Percentiles rank a stretch among this genome's conserved stretches.
Conservation (phyloP, 2,329 filamentous ascomycete genomes). For the Aspergillus thermomutatus region DNA sequence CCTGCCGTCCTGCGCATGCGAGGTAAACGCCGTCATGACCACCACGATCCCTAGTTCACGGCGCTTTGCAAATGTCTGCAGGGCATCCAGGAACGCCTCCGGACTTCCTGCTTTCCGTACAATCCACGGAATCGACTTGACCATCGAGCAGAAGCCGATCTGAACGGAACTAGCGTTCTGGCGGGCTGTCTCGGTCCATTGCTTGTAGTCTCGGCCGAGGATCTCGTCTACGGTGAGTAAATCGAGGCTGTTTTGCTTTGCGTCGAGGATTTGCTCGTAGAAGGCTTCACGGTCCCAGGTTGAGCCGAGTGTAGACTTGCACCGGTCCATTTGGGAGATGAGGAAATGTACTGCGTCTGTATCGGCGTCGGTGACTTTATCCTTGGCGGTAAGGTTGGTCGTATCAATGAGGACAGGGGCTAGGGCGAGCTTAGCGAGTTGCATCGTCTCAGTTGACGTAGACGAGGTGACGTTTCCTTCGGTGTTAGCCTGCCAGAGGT, state of each 20-base stretch:
- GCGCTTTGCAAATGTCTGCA: constrained; percentile 46
- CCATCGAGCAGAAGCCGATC: constrained; percentile 58
- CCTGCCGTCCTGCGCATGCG: constrained; percentile 25
- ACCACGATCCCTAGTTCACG: constrained; percentile 52
- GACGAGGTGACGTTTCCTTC: neutral
- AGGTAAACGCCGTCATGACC: constrained; percentile 58
- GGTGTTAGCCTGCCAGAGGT: constrained; percentile 39
- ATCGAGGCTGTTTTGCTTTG: constrained; percentile 55
- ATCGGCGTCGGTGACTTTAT: constrained; percentile 48
- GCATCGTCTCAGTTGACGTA: constrained; percentile 38
- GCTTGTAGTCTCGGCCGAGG: constrained; percentile 61
- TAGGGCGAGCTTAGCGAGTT: constrained; percentile 39
- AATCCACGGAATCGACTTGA: constrained; percentile 55
- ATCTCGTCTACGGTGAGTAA: constrained; percentile 54
- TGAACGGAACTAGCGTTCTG: constrained; percentile 34
- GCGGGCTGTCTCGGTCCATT: constrained; percentile 49
- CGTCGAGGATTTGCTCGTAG: constrained; percentile 49
- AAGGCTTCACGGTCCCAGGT: constrained; percentile 49
- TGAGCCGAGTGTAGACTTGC: neutral
- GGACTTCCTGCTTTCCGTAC: constrained; percentile 43
- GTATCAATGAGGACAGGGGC: constrained; percentile 46
- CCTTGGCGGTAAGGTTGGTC: constrained; percentile 41
- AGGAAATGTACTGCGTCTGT: constrained; percentile 50
- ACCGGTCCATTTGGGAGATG: constrained; percentile 46
- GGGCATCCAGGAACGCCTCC: constrained; percentile 36